Conservation (phyloP, 2,329 filamentous ascomycete species). For the Aspergillus cejpii region DNA sequence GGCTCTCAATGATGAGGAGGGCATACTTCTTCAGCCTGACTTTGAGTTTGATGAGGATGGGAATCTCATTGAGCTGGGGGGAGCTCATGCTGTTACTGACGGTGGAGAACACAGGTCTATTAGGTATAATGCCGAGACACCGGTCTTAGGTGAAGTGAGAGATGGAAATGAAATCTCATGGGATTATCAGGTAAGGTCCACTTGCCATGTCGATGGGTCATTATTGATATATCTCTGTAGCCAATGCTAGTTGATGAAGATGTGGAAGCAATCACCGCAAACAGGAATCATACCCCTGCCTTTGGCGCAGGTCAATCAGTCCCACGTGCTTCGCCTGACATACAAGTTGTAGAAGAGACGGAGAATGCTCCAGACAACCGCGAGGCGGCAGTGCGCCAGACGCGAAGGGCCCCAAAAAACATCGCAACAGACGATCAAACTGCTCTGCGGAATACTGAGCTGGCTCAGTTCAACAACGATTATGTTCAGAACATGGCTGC, state of each 20-base stretch:
- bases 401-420: slow-evolving; percentile 32
- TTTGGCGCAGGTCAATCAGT: not conserved
- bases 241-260: slow-evolving; percentile 28
- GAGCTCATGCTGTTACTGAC: slow-evolving; percentile 5
- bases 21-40: slow-evolving; percentile 48
- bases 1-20: slow-evolving; percentile 38
- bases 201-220: not conserved
- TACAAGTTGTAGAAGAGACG: not conserved
- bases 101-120: slow-evolving; percentile 6
- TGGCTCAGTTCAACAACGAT: slow-evolving; percentile 52
- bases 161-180: slow-evolving; percentile 32
- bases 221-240: slow-evolving; percentile 12
- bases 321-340: not conserved
- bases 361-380: not conserved
- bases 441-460: slow-evolving; percentile 51
- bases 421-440: slow-evolving; percentile 46
- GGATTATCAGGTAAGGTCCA: slow-evolving; percentile 11
- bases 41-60: slow-evolving; percentile 59
- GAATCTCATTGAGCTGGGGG: slow-evolving; percentile 47
- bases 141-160: slow-evolving; percentile 37
- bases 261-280: slow-evolving; percentile 13
- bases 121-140: slow-evolving; percentile 28
- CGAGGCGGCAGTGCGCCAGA: slow-evolving; percentile 22
- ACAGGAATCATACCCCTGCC: not conserved
- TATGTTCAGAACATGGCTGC: slow-evolving; percentile 57